Evolutionary conservation across 345 rosid species (phyloP).

Genomic region (Cochlearia excelsa): DNA sequence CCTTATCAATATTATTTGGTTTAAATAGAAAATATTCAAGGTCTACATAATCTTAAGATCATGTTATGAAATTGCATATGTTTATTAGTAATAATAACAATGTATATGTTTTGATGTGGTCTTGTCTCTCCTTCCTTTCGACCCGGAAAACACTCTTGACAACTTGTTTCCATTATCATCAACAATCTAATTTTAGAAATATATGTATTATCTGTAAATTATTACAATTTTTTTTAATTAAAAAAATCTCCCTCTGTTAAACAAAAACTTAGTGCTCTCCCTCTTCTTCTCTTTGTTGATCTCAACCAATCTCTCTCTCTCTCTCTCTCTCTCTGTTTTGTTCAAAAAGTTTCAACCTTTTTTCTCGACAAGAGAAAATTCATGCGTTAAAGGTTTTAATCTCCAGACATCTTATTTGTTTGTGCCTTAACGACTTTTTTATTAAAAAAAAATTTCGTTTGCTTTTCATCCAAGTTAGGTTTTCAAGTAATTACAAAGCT

Average conservation of each 20-base stretch:
- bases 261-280: slow-evolving; percentile 41
- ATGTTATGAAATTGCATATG: neutral
- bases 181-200: slow-evolving; percentile 23
- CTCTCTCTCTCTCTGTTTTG: slow-evolving; percentile 1
- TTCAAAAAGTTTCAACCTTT: slow-evolving; percentile 19
- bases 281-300: slow-evolving; percentile 36
- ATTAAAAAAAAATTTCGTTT: slow-evolving; percentile 18
- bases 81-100: neutral
- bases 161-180: slow-evolving; percentile 38
- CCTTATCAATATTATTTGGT: too few species aligned
- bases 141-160: slow-evolving; percentile 32
- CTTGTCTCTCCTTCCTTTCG: slow-evolving; percentile 25
- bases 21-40: too few species aligned
- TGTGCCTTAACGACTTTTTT: neutral
- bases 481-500: slow-evolving; percentile 15
- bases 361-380: slow-evolving; percentile 23
- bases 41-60: neutral
- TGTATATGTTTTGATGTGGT: slow-evolving; percentile 2
- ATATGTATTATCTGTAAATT: slow-evolving; percentile 25
- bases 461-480: slow-evolving; percentile 26
- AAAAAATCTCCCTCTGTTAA: neutral
- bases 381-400: slow-evolving; percentile 32
- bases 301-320: slow-evolving; percentile 25
- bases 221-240: slow-evolving; percentile 2
- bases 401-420: slow-evolving; percentile 4